A percentile compares a stretch with the other conserved stretches of the same genome.
Conservation (phyloP, 140 eudicot species). For the Artemisia princeps region DNA sequence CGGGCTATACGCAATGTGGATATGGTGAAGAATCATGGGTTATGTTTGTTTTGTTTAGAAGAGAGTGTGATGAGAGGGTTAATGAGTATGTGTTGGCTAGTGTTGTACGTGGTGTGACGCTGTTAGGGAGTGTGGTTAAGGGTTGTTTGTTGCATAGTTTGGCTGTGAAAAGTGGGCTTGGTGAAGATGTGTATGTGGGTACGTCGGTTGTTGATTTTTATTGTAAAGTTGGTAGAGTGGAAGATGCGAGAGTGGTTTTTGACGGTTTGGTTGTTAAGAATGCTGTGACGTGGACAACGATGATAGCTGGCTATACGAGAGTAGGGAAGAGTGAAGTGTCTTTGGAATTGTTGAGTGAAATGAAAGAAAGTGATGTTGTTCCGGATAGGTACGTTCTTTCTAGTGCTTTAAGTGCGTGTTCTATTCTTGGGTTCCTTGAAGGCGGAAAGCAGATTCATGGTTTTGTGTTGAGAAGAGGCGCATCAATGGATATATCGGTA, state of each 20-base stretch:
- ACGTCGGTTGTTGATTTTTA: slow-evolving; percentile 56
- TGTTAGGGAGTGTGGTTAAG: slow-evolving; percentile 24
- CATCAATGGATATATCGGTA: slow-evolving; percentile 53
- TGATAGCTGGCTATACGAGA: slow-evolving; percentile 49
- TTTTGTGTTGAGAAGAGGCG: slow-evolving; percentile 45
- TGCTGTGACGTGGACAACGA: slow-evolving; percentile 63
- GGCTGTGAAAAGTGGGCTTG: slow-evolving; percentile 46
- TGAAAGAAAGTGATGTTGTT: slow-evolving; percentile 44
- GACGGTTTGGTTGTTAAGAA: slow-evolving; percentile 38
- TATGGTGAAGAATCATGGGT: slow-evolving; percentile 42
- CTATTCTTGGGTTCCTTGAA: slow-evolving; percentile 39
- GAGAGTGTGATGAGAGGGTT: slow-evolving; percentile 32
- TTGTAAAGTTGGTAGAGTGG: slow-evolving; percentile 39
- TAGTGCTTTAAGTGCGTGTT: slow-evolving; percentile 54
- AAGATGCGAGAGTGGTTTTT: slow-evolving; percentile 47
- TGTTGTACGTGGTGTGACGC: slow-evolving; percentile 43
- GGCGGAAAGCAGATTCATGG: slow-evolving; percentile 70
- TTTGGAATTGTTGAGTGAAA: slow-evolving; percentile 39
- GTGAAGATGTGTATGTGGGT: slow-evolving; percentile 59
- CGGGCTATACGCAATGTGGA: slow-evolving; percentile 44
- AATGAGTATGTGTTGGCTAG: slow-evolving; percentile 67
- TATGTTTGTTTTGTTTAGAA: slow-evolving; percentile 40
- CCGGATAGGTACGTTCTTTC: slow-evolving; percentile 60
- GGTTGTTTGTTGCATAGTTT: slow-evolving; percentile 50
- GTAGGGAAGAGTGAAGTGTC: slow-evolving; percentile 50